phyloP scores from a whole-genome alignment of 2,329 filamentous ascomycete genomes.

The Claviceps humidiphila region DNA sequence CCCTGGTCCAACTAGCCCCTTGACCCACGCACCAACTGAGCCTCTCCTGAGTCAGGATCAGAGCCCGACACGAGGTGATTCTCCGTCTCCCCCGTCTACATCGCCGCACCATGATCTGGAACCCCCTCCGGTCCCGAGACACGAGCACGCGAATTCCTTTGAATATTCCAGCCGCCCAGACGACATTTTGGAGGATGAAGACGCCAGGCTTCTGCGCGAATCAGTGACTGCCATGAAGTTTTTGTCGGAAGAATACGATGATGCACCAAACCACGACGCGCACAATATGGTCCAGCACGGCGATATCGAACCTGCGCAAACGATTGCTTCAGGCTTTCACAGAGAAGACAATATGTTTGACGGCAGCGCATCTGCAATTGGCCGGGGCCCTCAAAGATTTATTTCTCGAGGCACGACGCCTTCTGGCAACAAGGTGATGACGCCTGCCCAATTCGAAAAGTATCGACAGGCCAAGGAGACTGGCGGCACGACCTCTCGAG shows the following conservation, averaged over 20 bases:
- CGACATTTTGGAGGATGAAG: conserved; percentile 36
- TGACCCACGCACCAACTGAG: conserved; percentile 31
- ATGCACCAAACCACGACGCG: conserved; percentile 13
- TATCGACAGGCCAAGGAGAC: conserved; percentile 64
- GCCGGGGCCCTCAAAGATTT: conserved; percentile 20
- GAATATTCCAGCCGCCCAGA: conserved; percentile 21
- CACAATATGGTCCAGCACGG: conserved; percentile 23
- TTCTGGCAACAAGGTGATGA: conserved; percentile 69
- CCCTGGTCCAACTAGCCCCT: conserved; percentile 35
- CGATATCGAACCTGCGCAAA: conserved; percentile 19
- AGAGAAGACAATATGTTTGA: conserved; percentile 46
- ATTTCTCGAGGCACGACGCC: conserved; percentile 22
- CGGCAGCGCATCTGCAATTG: conserved; percentile 26
- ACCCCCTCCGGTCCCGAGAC: conserved; percentile 22
- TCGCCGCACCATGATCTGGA: background rate
- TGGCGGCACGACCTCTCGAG: conserved; percentile 30
- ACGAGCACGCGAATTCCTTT: conserved; percentile 17
- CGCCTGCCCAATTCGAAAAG: conserved; percentile 71
- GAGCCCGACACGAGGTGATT: conserved; percentile 33
- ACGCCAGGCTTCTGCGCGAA: conserved; percentile 38
- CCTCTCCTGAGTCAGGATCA: conserved; percentile 34
- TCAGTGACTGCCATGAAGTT: conserved; percentile 36
- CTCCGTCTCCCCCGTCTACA: background rate
- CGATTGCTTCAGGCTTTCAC: conserved; percentile 17
- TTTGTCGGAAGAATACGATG: conserved; percentile 18